phyloP scores from a whole-genome alignment of 768 basidiomycete species.

The Termitomyces titanicus region DNA sequence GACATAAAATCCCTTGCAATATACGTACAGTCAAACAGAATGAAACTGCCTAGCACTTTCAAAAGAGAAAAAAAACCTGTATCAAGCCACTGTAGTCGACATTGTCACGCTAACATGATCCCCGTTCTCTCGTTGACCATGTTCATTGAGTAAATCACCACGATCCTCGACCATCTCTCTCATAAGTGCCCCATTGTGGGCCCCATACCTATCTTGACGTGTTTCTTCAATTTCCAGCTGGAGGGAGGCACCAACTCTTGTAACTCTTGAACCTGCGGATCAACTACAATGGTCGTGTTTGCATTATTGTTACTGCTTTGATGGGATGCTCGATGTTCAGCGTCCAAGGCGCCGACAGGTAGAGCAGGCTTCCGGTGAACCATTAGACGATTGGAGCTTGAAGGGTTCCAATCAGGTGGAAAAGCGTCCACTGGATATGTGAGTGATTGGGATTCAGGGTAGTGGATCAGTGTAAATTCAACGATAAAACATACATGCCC shows the following conservation, averaged over 20 bases:
- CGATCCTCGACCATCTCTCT: neutral
- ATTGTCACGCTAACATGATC: neutral
- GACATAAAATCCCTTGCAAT: too few relatives aligned
- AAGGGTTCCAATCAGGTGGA: too few relatives aligned
- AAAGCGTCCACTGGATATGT: too few relatives aligned
- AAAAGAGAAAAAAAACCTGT: too few relatives aligned
- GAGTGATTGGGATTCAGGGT: neutral
- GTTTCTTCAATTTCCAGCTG: neutral
- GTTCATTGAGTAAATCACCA: neutral
- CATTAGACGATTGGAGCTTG: too few relatives aligned
- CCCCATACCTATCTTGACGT: neutral
- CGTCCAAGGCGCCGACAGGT: too few relatives aligned
- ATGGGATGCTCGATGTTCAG: neutral
- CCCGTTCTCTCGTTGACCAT: neutral
- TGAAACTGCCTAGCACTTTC: too few relatives aligned
- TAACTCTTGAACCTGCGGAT: neutral
- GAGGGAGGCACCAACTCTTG: neutral
- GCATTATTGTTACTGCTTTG: neutral
- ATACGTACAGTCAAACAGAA: too few relatives aligned
- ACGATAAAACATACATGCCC: too few relatives aligned
- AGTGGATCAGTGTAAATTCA: neutral
- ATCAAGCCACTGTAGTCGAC: neutral
- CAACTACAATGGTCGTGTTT: neutral
- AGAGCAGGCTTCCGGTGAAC: too few relatives aligned
- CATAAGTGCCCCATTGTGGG: neutral